Conservation (phyloP, 805 yeast genomes). For the Torulaspora indica region DNA sequence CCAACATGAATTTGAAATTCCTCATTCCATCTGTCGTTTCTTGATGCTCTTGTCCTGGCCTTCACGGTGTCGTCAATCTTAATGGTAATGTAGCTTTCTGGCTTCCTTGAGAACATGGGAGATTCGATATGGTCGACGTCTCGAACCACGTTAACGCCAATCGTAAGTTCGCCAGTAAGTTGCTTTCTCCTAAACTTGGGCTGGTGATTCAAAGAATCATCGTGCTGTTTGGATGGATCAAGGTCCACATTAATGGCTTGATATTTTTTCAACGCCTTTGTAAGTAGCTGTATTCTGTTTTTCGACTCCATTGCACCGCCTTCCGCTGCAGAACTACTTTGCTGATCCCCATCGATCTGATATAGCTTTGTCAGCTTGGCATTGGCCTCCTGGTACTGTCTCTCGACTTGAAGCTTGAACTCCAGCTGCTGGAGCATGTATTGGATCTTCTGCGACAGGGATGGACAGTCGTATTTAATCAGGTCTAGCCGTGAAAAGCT, state of each 20-base stretch:
- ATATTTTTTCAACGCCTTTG: slow-evolving; percentile 78
- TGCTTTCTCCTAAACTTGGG: slow-evolving; percentile 78
- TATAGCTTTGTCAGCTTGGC: slow-evolving; percentile 83
- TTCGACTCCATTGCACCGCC: slow-evolving; percentile 80
- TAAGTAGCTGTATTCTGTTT: slow-evolving; percentile 77
- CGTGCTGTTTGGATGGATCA: slow-evolving; percentile 52
- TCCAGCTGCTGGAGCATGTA: slow-evolving; percentile 93
- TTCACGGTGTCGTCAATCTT: slow-evolving; percentile 86
- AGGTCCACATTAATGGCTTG: slow-evolving; percentile 77
- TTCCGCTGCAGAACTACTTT: slow-evolving; percentile 81
- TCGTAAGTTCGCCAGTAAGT: slow-evolving; percentile 69
- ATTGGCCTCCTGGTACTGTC: slow-evolving; percentile 88
- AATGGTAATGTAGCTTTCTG: slow-evolving; percentile 71
- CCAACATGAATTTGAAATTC: slow-evolving; percentile 75
- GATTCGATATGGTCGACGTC: slow-evolving; percentile 92
- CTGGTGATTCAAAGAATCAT: slow-evolving; percentile 55
- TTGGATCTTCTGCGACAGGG: slow-evolving; percentile 89
- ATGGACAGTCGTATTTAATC: slow-evolving; percentile 88
- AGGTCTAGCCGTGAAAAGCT: slow-evolving; percentile 68
- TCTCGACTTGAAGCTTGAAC: slow-evolving; percentile 88
- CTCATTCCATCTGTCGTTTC: slow-evolving; percentile 79
- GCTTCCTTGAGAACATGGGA: slow-evolving; percentile 69
- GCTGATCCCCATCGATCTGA: slow-evolving; percentile 85
- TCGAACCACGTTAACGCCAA: slow-evolving; percentile 70
- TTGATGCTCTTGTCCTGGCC: slow-evolving; percentile 67